These are phyloP conservation scores for Magnolia kwangsiensis DNA, from an alignment of 164 flowering plant species.

Conservation along the genomic window DNA sequence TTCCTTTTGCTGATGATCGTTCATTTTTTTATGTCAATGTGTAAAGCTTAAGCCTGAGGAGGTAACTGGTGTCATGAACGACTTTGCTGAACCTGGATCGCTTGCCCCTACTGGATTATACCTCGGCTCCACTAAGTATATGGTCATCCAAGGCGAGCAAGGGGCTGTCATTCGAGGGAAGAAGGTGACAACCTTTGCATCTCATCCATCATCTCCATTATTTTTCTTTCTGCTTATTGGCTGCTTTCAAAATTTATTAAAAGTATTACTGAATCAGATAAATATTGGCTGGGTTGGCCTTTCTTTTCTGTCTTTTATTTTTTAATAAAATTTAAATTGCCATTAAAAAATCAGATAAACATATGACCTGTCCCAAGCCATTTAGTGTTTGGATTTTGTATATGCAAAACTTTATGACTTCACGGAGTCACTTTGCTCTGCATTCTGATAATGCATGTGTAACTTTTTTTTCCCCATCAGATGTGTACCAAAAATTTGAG, in stretches of 20 bases:
- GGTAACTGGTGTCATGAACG: conserved; percentile 2
- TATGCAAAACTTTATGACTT: no score
- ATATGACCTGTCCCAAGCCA: no score
- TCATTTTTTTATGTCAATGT: not conserved
- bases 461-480: no score
- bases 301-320: no score
- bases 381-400: no score
- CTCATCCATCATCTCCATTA: not conserved
- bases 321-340: no score
- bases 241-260: not conserved
- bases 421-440: no score
- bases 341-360: no score
- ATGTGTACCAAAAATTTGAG: no score
- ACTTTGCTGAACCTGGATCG: conserved; percentile 10
- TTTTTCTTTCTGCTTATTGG: not conserved
- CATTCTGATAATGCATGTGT: no score
- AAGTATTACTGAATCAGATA: no score
- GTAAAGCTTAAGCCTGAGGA: conserved; percentile 7
- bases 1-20: not conserved
- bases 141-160: conserved; percentile 15
- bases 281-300: no score
- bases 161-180: conserved; percentile 14
- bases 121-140: conserved; percentile 14
- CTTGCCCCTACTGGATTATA: conserved; percentile 12
- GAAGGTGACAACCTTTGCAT: conserved; percentile 1